Evolutionary conservation across 306 rosid species (phyloP), one percentile per base, ranked within the genome.

Genomic region (Acacia crassicarpa): DNA sequence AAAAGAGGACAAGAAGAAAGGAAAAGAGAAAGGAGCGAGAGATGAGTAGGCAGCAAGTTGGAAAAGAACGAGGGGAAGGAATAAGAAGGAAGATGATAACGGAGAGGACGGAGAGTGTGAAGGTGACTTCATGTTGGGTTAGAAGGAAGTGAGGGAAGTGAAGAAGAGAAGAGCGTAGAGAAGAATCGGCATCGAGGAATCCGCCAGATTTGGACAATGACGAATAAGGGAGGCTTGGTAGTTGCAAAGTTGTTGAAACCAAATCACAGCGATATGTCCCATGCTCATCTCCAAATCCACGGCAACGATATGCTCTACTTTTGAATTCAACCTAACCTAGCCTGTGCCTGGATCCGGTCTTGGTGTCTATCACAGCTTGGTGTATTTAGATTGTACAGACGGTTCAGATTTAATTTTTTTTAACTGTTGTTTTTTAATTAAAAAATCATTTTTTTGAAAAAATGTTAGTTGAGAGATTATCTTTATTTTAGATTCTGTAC

Each of bases 41-140:
- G 65, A 58, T 14, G 30, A 58, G n/a, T 43, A 19, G 41, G 68
- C 73, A 25, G 35, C 56, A 5, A 70, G 35, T n/a, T 44, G 56
- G 81, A 46, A 9, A 6, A 72, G 59, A 11, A 20, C 22, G 41
- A 25, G 59, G 17, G 25, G 25, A 13, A 76, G 35, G 48, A 68
- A 59, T 38, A 51, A 67, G 14, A 4, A 45, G 44, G n/a, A 67
- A 19, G 71, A 54, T n/a, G 71, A 27, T 12, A 69, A 16, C 45
- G 44, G 2, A 4, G 75, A 4, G 27, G 67, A 3, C 11, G 48
- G 6, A 3, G 30, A 32, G 44, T 0, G 44, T 17, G 44, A 41
- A 49, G 46, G 58, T 58, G 66, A 13, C 48, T 32, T 81, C 85
- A 85, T 81, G 54, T n/a, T 67, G n/a, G 43, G 56, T 25, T 15